Base-by-base conservation (phyloP, 441 rosid species). In the Sinapis alba region DNA sequence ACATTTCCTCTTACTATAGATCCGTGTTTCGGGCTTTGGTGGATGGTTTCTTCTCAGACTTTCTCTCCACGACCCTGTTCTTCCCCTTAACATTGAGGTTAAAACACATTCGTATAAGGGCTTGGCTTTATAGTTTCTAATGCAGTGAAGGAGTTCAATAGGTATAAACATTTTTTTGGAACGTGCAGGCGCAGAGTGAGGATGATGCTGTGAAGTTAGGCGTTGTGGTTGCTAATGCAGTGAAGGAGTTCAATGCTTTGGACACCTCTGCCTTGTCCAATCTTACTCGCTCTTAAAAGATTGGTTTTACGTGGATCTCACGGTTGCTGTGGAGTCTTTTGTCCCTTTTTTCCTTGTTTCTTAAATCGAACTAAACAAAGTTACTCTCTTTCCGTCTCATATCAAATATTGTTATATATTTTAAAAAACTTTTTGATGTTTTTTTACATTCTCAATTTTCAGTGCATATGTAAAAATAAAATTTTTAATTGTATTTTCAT, bases 1-100 rank as follows among this genome's bases (percentile, higher is more conserved):
- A 28, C 53, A 20, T 64, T 54, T 7, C 30, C 36, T 76, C 56
- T 64, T 79, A n/a, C n/a, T n/a, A 90, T 79, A 92, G 99, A 88
- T 93, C 65, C 93, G 98, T 28, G 96, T 87, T 61, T 96, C 98
- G 65, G 97, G 96, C 23, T 87, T 81, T 57, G 93, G 97, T 71
- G 99, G 99, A 82, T 96, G 99, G 98, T 92, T 96, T 83, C 98
- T 93, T 82, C 94, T 96, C 19, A 92, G 99, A 81, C 97, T 96
- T 58, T 93, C 99, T 0, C 97, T 93, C 41, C 99, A 93, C 28
- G 98, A 96, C 78, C 99, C 97, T 41, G 99, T 96, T 81, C 98
- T 96, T 68, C 98, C 99, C 78, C 98, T 96, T 41, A 96, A 96
- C 85, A 92, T 96, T 7, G 99, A 96, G 98, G 98, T 96, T 84